phyloP scores from a whole-genome alignment of 805 yeast species.

The Candida suzukii region DNA sequence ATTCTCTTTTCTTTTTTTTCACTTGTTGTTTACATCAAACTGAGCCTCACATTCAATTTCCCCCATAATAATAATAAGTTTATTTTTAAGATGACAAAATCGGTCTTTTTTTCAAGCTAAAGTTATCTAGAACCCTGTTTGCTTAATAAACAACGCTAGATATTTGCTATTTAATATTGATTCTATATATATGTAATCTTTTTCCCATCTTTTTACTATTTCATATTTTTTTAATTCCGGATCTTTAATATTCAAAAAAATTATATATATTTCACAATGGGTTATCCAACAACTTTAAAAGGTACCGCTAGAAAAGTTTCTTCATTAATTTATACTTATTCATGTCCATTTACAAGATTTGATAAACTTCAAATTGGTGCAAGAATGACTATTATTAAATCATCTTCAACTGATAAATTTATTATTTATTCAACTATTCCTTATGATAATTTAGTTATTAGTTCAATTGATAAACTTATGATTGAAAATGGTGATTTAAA shows the following conservation, averaged over 20 bases:
- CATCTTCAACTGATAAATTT: constrained; percentile 21
- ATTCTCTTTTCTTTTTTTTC: too few species aligned
- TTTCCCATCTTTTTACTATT: background rate
- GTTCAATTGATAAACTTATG: constrained; percentile 27
- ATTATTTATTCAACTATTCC: constrained; percentile 58
- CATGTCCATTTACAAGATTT: constrained; percentile 26
- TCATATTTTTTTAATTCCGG: background rate
- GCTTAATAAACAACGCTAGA: too few species aligned
- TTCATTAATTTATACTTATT: constrained; percentile 25
- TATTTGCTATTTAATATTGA: too few species aligned
- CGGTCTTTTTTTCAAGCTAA: too few species aligned
- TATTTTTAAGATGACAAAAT: too few species aligned
- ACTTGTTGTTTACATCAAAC: too few species aligned
- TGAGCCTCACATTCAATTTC: too few species aligned
- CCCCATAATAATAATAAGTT: too few species aligned
- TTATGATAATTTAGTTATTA: constrained; percentile 36
- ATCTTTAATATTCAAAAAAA: background rate
- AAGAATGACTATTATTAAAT: constrained; percentile 30
- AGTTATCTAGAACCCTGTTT: too few species aligned
- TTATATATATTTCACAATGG: constrained; percentile 20
- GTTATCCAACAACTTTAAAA: constrained; percentile 31
- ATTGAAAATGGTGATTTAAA: constrained; percentile 18
- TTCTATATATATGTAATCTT: too few species aligned
- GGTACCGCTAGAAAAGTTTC: constrained; percentile 31
- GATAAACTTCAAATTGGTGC: constrained; percentile 28